Conservation (phyloP, 1,284 basidiomycete species). For the Trichosporon ovoides region DNA sequence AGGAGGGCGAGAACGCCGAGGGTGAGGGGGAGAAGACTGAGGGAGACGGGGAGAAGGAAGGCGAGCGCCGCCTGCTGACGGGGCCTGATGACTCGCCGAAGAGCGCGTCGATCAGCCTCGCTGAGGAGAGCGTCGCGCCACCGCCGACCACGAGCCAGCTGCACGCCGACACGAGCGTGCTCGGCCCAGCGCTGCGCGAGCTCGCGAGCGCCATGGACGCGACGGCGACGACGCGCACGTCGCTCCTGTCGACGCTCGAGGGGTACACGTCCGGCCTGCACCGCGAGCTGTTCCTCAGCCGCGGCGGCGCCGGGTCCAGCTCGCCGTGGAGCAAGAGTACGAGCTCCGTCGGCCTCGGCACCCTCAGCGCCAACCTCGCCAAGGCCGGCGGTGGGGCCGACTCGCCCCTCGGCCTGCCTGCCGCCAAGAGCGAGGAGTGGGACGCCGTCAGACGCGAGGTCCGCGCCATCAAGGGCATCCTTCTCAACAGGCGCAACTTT, state of each 20-base stretch:
- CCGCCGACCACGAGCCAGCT: conserved; percentile 7
- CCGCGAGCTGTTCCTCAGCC: conserved; percentile 30
- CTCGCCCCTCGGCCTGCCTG: conserved; percentile 14
- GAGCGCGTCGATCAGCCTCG: neutral
- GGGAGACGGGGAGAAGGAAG: conserved; percentile 9
- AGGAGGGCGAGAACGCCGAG: neutral
- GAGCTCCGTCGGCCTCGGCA: conserved; percentile 31
- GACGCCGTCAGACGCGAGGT: conserved; percentile 46
- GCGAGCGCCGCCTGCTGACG: neutral
- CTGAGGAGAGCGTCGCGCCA: conserved; percentile 4
- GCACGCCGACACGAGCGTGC: conserved; percentile 15
- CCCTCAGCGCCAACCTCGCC: conserved; percentile 30
- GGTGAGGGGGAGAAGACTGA: conserved; percentile 6
- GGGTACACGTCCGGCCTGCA: conserved; percentile 44
- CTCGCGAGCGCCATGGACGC: conserved; percentile 32
- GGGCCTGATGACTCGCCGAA: neutral
- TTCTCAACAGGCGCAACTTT: conserved; percentile 44
- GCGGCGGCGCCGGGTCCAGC: conserved; percentile 1
- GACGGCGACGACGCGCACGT: conserved; percentile 45
- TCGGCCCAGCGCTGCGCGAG: conserved; percentile 21
- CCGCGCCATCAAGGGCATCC: conserved; percentile 46
- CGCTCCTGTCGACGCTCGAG: conserved; percentile 41
- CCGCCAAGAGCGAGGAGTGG: conserved; percentile 37
- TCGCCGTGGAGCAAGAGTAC: conserved; percentile 10
- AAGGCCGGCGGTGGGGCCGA: conserved; percentile 16